Evolutionary conservation across 306 rosid genomes (phyloP).

Genomic region (Carpinus fangiana): DNA sequence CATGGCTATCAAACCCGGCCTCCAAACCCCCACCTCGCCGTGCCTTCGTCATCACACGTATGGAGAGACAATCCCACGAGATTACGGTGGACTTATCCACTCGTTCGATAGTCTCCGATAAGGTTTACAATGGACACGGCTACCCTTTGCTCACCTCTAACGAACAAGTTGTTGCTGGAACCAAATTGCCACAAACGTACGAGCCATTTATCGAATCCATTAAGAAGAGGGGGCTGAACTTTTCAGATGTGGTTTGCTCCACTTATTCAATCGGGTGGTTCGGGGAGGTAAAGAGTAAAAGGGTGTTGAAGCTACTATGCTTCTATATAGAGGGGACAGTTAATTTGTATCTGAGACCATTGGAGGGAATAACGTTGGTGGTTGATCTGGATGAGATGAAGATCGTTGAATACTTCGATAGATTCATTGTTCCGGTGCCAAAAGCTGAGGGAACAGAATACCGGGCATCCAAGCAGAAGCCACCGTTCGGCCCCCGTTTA

Average conservation of each 20-base stretch:
- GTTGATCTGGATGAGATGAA: conserved; percentile 42
- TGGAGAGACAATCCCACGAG: not conserved
- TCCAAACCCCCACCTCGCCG: not conserved
- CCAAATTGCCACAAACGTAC: conserved; percentile 20
- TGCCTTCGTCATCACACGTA: not conserved
- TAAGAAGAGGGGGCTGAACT: conserved; percentile 32
- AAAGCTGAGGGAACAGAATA: conserved; percentile 39
- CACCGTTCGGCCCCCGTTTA: conserved; percentile 33
- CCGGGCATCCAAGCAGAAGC: conserved; percentile 26
- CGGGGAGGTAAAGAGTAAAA: conserved; percentile 23
- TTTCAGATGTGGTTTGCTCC: conserved; percentile 32
- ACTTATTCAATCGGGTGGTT: conserved; percentile 40
- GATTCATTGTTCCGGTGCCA: conserved; percentile 31
- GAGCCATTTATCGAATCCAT: conserved; percentile 29
- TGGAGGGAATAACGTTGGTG: conserved; percentile 41
- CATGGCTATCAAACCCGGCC: not conserved
- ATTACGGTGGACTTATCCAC: not conserved
- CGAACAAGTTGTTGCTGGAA: conserved; percentile 15
- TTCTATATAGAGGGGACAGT: conserved; percentile 32
- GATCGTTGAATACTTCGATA: conserved; percentile 33
- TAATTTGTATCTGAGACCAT: conserved; percentile 35
- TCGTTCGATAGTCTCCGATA: not conserved
- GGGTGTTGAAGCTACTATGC: conserved; percentile 24
- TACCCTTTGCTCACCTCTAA: not conserved
- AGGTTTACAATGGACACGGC: not conserved